Evolutionary conservation across 306 rosid genomes (phyloP).

Genomic region (Malus fusca): DNA sequence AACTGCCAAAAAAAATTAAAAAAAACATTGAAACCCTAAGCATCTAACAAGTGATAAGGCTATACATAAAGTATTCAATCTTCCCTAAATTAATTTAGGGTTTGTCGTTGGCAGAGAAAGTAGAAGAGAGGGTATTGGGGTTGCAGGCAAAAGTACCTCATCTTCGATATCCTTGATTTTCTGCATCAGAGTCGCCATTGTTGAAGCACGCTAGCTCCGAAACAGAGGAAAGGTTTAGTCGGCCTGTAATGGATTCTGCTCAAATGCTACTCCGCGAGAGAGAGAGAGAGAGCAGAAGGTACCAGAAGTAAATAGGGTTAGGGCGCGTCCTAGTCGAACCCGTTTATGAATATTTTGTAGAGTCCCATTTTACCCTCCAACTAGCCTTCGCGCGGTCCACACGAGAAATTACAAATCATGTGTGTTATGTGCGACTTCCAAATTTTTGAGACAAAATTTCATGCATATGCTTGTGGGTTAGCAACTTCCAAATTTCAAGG

Average conservation of each 20-base stretch:
- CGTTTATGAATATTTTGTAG: no score
- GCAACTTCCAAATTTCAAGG: no score
- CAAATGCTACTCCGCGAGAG: background rate
- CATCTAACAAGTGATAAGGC: background rate
- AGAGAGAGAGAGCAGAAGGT: background rate
- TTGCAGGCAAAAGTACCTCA: constrained; percentile 49
- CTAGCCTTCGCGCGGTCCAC: no score
- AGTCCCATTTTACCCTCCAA: no score
- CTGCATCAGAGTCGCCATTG: constrained; percentile 96
- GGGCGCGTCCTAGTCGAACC: no score
- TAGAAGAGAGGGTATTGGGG: background rate
- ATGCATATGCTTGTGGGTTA: no score
- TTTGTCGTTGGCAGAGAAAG: background rate
- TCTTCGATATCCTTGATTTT: constrained; percentile 99
- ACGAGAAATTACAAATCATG: no score
- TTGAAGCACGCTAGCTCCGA: constrained; percentile 23
- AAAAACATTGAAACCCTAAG: background rate
- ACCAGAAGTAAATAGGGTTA: background rate
- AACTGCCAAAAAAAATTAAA: background rate
- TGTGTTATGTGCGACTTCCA: no score
- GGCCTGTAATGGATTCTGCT: background rate
- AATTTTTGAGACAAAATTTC: no score
- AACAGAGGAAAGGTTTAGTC: background rate
- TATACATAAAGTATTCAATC: background rate
- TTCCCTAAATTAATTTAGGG: background rate